A percentile compares a stretch with the other conserved stretches of the same genome.
Evolutionary conservation across 1,284 basidiomycete species (phyloP).

Genomic region (Butyriboletus appendiculatus): DNA sequence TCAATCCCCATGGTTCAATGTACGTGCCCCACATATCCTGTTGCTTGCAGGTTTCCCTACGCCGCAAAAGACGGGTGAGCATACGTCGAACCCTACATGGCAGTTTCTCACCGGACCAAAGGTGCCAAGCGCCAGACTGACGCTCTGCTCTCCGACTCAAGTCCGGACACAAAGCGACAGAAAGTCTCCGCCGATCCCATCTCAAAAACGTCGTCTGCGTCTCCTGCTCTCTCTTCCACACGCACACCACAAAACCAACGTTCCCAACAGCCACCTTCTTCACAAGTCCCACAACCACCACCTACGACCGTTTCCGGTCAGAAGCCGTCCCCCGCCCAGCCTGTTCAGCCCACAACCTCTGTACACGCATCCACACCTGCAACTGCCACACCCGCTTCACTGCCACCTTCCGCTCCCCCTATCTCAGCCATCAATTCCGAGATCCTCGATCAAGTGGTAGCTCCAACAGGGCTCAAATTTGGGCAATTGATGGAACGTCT

Average conservation of each 20-base stretch:
- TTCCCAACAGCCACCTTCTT: conserved; percentile 10
- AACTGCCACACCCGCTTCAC: conserved; percentile 7
- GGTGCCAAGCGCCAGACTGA: conserved; percentile 32
- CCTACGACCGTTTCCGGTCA: conserved; percentile 7
- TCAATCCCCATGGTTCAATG: conserved; percentile 57
- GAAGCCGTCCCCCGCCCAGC: conserved; percentile 15
- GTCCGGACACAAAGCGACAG: conserved; percentile 34
- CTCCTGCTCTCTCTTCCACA: conserved; percentile 28
- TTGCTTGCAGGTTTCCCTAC: conserved; percentile 50
- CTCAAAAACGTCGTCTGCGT: conserved; percentile 23
- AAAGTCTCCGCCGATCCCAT: conserved; percentile 25
- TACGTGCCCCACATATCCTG: conserved; percentile 46
- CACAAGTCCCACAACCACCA: conserved; percentile 15
- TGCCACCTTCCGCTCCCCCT: conserved; percentile 12
- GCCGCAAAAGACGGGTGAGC: conserved; percentile 41
- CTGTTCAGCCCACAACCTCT: conserved; percentile 6
- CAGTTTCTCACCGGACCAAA: conserved; percentile 22
- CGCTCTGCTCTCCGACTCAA: conserved; percentile 20
- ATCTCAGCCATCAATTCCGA: conserved; percentile 1
- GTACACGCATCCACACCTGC: conserved; percentile 9
- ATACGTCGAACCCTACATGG: not conserved
- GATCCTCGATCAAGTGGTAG: conserved; percentile 20
- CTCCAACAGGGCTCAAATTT: conserved; percentile 14
- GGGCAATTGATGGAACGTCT: conserved; percentile 28
- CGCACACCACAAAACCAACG: conserved; percentile 20